Evolutionary conservation across 306 rosid species (phyloP).

Genomic region (Gynostemma pentaphyllum): DNA sequence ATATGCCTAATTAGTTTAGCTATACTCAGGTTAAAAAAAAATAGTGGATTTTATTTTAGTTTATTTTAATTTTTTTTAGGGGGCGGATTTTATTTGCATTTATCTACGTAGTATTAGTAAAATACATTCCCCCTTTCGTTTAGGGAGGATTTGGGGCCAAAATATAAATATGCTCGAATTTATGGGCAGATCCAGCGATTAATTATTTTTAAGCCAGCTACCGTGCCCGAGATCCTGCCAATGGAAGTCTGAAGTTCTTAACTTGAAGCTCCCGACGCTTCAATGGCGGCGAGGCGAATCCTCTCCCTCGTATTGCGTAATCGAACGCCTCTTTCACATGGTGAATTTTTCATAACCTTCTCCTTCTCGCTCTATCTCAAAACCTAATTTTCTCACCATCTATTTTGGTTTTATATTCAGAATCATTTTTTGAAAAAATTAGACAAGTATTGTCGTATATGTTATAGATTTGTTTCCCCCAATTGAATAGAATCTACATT

Average conservation of each 20-base stretch:
- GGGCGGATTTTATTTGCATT: too few species aligned
- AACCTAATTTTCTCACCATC: neutral
- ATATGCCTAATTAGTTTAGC: too few species aligned
- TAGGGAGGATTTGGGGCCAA: neutral
- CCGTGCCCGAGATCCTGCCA: neutral
- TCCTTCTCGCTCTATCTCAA: neutral
- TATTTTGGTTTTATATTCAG: neutral
- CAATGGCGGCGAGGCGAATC: conserved; percentile 38
- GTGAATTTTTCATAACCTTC: conserved; percentile 18
- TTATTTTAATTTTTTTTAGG: too few species aligned
- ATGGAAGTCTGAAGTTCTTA: neutral
- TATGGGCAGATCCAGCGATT: neutral
- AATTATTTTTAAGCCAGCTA: too few species aligned
- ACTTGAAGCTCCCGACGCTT: neutral
- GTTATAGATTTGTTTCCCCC: too few species aligned
- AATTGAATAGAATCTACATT: too few species aligned
- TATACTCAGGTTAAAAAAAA: too few species aligned
- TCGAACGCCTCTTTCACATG: conserved; percentile 13
- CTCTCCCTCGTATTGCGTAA: conserved; percentile 19
- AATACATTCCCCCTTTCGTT: neutral
- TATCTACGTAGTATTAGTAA: too few species aligned
- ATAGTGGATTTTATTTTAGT: too few species aligned
- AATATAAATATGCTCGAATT: neutral
- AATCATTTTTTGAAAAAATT: too few species aligned
- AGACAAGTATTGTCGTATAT: too few species aligned